Conservation (phyloP, 441 rosid species). For the Capsella rubella region DNA sequence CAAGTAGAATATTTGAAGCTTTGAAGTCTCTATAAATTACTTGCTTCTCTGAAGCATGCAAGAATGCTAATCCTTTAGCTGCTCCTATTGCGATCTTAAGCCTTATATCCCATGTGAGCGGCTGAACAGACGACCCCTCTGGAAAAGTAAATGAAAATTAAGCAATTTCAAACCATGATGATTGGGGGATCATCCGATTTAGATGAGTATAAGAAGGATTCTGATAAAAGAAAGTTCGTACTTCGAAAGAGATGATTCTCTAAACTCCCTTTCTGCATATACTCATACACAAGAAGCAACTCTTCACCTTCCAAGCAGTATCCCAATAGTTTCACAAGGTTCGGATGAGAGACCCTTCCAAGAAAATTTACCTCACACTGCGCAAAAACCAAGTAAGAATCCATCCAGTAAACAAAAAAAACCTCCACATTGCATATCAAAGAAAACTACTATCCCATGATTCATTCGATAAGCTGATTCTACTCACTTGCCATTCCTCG, state of each 20-base stretch:
- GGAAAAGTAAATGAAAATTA: slow-evolving; percentile 23
- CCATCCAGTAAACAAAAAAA: background rate
- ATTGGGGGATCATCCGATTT: background rate
- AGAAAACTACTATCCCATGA: background rate
- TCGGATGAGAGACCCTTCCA: slow-evolving; percentile 86
- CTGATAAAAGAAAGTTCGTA: slow-evolving; percentile 47
- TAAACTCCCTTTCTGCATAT: slow-evolving; percentile 93
- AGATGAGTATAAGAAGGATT: background rate
- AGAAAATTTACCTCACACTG: slow-evolving; percentile 85
- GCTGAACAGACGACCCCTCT: slow-evolving; percentile 85
- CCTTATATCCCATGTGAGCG: slow-evolving; percentile 78
- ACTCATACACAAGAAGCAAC: slow-evolving; percentile 84
- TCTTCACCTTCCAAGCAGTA: slow-evolving; percentile 84
- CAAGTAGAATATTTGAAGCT: slow-evolving; percentile 89
- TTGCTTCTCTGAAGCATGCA: slow-evolving; percentile 81
- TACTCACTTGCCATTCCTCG: slow-evolving; percentile 92
- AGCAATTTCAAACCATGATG: background rate
- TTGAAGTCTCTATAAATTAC: slow-evolving; percentile 92
- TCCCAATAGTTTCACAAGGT: slow-evolving; percentile 82
- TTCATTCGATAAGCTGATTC: background rate
- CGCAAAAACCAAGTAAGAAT: slow-evolving; percentile 35
- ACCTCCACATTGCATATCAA: slow-evolving; percentile 7
- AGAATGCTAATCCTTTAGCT: slow-evolving; percentile 77
- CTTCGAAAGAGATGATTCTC: slow-evolving; percentile 93
- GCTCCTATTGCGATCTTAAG: slow-evolving; percentile 86